Conservation (phyloP, 2,329 filamentous ascomycete genomes). For the Calonectria hawksworthii region DNA sequence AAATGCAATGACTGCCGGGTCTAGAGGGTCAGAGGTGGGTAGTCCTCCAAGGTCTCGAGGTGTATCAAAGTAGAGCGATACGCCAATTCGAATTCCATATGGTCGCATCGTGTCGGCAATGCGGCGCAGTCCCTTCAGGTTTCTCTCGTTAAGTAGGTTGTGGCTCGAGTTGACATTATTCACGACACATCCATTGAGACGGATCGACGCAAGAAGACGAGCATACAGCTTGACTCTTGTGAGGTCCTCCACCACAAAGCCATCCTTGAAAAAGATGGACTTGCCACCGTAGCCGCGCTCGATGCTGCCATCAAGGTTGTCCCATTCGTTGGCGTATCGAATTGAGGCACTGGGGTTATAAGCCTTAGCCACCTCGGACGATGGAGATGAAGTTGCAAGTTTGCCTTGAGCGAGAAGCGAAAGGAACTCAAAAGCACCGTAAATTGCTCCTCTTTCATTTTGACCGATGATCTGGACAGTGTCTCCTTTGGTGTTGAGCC, state of each 20-base stretch:
- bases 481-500: not conserved
- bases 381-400: not conserved
- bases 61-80: not conserved
- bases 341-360: not conserved
- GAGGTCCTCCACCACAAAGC: not conserved
- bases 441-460: not conserved
- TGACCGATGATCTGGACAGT: not conserved
- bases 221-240: not conserved
- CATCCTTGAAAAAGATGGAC: conserved; percentile 5
- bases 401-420: not conserved
- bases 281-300: conserved; percentile 6
- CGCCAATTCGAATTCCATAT: not conserved
- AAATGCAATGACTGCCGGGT: not conserved
- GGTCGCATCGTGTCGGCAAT: not conserved
- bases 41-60: not conserved
- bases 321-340: not conserved
- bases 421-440: not conserved
- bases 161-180: conserved; percentile 9
- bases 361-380: not conserved
- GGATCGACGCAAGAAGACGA: conserved; percentile 2
- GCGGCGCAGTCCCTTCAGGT: not conserved
- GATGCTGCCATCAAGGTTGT: conserved; percentile 4
- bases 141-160: not conserved
- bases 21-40: not conserved
- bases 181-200: not conserved